Evolutionary conservation across 2,329 filamentous ascomycete genomes (phyloP).

Genomic region (Colletotrichum navitas): DNA sequence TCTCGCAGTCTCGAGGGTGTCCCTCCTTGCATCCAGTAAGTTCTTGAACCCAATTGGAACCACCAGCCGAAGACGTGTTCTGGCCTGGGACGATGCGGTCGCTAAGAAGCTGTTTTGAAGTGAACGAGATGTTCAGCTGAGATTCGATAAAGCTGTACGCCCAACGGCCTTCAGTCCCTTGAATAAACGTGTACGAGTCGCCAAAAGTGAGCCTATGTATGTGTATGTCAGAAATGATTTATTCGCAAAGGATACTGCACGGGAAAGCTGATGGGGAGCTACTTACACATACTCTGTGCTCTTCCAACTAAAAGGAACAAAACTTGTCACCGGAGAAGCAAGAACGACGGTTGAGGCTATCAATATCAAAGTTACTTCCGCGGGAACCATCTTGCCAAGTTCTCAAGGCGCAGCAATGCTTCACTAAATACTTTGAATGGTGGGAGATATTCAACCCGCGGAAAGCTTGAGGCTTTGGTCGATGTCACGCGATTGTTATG

Average conservation of each 20-base stretch:
- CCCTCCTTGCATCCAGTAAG: constrained; percentile 63
- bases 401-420: not conserved
- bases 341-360: not conserved
- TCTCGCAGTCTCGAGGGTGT: constrained; percentile 57
- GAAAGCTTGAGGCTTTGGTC: not conserved
- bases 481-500: too few species aligned
- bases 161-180: constrained; percentile 63
- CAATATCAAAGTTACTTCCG: not conserved
- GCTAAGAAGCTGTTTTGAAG: constrained; percentile 56
- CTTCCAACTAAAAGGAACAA: constrained; percentile 42
- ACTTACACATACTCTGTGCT: constrained; percentile 45
- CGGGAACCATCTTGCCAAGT: not conserved
- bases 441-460: not conserved
- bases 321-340: not conserved
- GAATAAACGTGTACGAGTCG: constrained; percentile 65
- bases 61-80: constrained; percentile 64
- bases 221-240: not conserved
- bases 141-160: constrained; percentile 69
- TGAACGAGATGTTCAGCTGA: constrained; percentile 60
- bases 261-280: not conserved
- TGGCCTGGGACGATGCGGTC: constrained; percentile 61
- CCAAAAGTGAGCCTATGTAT: constrained; percentile 59
- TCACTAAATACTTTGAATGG: too few species aligned
- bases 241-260: not conserved
- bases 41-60: constrained; percentile 67